Base-by-base conservation (phyloP, 108 stramenopile genomes). In the Mediolabrus comicus region DNA sequence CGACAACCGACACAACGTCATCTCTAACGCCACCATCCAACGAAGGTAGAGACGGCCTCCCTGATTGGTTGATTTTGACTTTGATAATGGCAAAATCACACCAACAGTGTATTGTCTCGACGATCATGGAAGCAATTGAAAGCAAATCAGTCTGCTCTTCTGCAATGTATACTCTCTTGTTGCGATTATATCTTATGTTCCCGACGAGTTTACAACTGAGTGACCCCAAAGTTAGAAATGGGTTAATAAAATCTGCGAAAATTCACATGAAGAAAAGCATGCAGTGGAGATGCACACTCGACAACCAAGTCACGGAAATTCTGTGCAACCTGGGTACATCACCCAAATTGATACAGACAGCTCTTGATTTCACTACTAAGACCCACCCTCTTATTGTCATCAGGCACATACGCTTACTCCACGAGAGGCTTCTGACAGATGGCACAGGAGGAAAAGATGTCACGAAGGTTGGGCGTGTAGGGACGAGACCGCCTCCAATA, bases 361-460 rank as follows among this genome's bases (percentile, higher is more conserved):
- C 87, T 16, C 35, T 39, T 19, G 86, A 88, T 6, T 30, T 65
- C n/a, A n/a, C n/a, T 25, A 63, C 86, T 0, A 80, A 86, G 38
- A 77, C 74, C n/a, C 84, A 87, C 27, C 85, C 90, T 53, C 72
- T 88, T n/a, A 43, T 91, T 59, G 33, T 88, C 22, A 51, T 88
- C 5, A 64, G 86, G 26, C 87, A 87, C 34, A 41, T 83, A 28
- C 39, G 38, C n/a, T 7, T 13, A 3, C 61, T 91, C 17, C 43
- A 38, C 13, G 53, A 69, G 13, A 27, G 69, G 25, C 75, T 91
- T n/a, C 27, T 83, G 27, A 68, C 56, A 35, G 90, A 91, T 81
- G 33, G 82, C 29, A 35, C 38, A 17, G 67, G 56, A 22, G 17
- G 36, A 4, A 46, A 19, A 24, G 46, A 49, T 24, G 7, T 5